phyloP scores from a whole-genome alignment of 352 stramenopile genomes.

The Globisporangium emineosum region DNA sequence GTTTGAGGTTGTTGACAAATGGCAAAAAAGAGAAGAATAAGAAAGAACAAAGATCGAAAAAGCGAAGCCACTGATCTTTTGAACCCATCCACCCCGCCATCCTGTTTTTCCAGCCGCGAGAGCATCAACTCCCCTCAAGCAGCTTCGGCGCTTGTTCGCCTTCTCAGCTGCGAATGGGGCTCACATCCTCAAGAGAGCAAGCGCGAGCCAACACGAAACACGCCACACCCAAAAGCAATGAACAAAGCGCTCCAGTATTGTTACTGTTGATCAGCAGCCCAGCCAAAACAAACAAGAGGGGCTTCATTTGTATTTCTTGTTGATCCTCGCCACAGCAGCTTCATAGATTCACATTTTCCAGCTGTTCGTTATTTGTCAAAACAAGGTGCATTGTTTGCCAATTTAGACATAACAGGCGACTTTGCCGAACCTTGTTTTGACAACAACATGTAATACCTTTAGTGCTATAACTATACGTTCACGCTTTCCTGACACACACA shows the following conservation, averaged over 20 bases:
- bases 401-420: neutral
- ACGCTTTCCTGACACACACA: neutral
- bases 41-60: neutral
- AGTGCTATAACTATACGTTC: neutral
- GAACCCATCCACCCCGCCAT: neutral
- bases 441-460: too few species aligned
- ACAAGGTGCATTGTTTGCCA: too few species aligned
- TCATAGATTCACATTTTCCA: too few species aligned
- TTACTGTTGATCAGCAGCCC: too few species aligned
- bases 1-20: too few species aligned
- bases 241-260: too few species aligned
- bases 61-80: slow-evolving; percentile 1
- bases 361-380: too few species aligned
- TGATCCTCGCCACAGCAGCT: too few species aligned
- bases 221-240: neutral
- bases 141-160: neutral
- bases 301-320: too few species aligned
- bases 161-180: neutral
- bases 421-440: neutral
- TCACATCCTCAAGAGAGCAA: neutral
- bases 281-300: too few species aligned
- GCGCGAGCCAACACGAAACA: neutral
- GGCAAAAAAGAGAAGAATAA: neutral
- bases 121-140: neutral
- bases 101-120: neutral